Base-by-base conservation (phyloP, 805 yeast genomes). In the Teunomyces funiuensis region DNA sequence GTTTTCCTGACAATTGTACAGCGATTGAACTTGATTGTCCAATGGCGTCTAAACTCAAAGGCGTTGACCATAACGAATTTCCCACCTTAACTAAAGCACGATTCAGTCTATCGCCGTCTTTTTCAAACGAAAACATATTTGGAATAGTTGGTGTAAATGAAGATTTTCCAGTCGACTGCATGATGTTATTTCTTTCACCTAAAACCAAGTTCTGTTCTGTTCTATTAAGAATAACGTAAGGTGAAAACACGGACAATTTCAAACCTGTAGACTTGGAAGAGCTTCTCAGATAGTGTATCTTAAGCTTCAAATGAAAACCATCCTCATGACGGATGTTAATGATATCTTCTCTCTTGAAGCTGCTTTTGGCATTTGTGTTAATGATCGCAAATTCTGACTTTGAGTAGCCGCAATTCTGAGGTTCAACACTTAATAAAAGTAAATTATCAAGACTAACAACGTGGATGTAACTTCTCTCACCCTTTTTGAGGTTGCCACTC, bases 31-130 rank as follows among this genome's bases (percentile, higher is more conserved):
- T 73, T 1, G 81, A 70, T 49, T 89, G 91, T 0, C 99, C 99
- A 41, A 91, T 76, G 3, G 96, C 95, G 57, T 90, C 97, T 53
- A 93, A 81, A 57, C 95, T 83, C 36, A 88, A 69, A 2, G 88
- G 86, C 1, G 69, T 58, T 49, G 96, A 85, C 77, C 86, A 77
- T 5, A 72, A 70, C 0, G 96, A 83, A 41, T 85, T 86, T 0
- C 77, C 85, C 15, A 87, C 72, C 45, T 76, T 74, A 5, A 90
- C 53, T 18, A 74, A 54, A 0, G 90, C 95, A 43, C 95, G 71
- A 52, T 84, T 83, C 30, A 73, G 76, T 19, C 81, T 75, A 37
- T 79, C 83, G 8, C 64, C 65, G 25, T 73, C 76, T 10, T 67
- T 69, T 17, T 79, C 83, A 55, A 88, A 91, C 0, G 99, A 91